A percentile compares a stretch with the other conserved stretches of the same genome.
These are phyloP conservation scores for Secale cereale DNA, from an alignment of 176 grass and related monocot genomes.

Conservation along the genomic window DNA sequence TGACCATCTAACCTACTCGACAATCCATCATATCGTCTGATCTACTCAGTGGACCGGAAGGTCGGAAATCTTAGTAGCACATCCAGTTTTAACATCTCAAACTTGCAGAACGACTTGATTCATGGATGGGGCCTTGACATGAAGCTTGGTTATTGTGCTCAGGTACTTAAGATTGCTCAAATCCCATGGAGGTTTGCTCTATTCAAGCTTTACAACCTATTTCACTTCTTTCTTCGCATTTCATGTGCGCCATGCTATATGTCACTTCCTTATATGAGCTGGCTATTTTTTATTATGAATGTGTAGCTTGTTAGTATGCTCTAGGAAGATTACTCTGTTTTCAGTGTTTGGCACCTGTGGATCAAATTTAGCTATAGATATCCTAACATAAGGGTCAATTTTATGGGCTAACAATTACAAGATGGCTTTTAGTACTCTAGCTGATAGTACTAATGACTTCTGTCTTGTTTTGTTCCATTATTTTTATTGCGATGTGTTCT, in stretches of 20 bases:
- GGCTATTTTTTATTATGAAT: not conserved
- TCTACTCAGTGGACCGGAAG: not conserved
- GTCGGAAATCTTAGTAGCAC: not conserved
- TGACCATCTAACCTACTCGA: not conserved
- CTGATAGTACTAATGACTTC: not conserved
- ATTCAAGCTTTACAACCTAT: not conserved
- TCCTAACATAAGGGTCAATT: not conserved
- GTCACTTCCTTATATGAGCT: not conserved
- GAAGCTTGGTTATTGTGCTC: slow-evolving; percentile 96
- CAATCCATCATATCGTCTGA: not conserved
- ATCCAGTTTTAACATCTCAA: not conserved
- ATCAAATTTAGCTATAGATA: not conserved
- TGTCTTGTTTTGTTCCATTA: not conserved
- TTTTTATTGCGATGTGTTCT: not conserved
- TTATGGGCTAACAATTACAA: not conserved
- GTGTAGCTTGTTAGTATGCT: not conserved
- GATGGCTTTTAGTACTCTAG: not conserved
- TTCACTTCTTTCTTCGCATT: not conserved
- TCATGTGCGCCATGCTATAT: not conserved
- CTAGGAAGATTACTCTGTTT: not conserved
- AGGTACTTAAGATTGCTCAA: slow-evolving; percentile 42
- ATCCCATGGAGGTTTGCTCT: not conserved
- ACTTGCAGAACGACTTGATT: slow-evolving; percentile 85
- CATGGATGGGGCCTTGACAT: slow-evolving; percentile 99
- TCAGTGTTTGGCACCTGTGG: not conserved